Evolutionary conservation across 1,139 yeast species (phyloP).

Genomic region (Saccharomyces uvarum): DNA sequence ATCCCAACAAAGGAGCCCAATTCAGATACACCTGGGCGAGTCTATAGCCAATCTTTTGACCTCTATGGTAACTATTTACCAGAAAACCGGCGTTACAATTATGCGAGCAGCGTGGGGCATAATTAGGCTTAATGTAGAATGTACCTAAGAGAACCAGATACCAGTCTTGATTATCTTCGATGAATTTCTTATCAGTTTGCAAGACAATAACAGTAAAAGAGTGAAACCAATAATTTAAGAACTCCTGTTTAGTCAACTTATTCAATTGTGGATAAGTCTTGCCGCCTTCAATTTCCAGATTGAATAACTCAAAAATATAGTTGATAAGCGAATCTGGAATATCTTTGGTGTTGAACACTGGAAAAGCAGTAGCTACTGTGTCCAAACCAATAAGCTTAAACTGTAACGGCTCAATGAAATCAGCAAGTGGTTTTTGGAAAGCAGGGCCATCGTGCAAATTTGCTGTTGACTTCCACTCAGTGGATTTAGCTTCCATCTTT

Average conservation of each 20-base stretch:
- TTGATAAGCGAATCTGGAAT: conserved; percentile 65
- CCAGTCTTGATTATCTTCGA: conserved; percentile 35
- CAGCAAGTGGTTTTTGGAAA: conserved; percentile 27
- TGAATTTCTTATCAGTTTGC: conserved; percentile 27
- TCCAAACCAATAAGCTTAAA: conserved; percentile 68
- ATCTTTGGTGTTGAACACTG: conserved; percentile 49
- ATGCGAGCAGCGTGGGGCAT: conserved; percentile 68
- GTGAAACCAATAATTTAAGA: conserved; percentile 76
- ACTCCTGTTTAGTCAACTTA: conserved; percentile 54
- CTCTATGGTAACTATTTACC: conserved; percentile 50
- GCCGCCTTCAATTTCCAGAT: conserved; percentile 76
- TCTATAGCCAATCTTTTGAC: conserved; percentile 50
- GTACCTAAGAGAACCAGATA: conserved; percentile 48
- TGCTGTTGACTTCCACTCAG: conserved; percentile 9
- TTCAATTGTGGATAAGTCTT: conserved; percentile 74
- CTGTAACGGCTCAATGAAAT: conserved; percentile 39
- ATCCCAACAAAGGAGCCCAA: conserved; percentile 68
- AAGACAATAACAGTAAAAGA: conserved; percentile 56
- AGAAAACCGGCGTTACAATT: conserved; percentile 75
- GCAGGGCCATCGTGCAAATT: conserved; percentile 24
- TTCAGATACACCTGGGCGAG: conserved; percentile 53
- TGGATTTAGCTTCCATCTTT: neutral
- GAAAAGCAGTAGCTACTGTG: conserved; percentile 76
- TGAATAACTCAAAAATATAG: conserved; percentile 71
- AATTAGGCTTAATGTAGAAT: conserved; percentile 72